Conservation (phyloP, 78 protist species). For the Planoprotostelium fungivorum region DNA sequence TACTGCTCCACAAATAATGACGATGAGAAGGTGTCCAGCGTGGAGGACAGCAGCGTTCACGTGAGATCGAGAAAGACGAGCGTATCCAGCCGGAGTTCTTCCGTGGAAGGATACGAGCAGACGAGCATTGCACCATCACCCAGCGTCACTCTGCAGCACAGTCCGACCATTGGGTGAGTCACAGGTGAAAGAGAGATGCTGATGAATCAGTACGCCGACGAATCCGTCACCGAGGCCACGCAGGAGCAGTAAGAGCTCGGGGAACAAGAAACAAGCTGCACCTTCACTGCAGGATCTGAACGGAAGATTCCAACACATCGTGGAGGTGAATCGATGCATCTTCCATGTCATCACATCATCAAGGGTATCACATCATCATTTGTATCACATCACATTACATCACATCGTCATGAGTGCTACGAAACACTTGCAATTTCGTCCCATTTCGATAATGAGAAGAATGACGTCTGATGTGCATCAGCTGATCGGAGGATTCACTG, state of each 20-base stretch:
- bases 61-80: too few species aligned
- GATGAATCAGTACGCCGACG: not conserved
- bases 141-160: not conserved
- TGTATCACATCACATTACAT: not conserved
- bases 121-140: not conserved
- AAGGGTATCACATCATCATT: too few species aligned
- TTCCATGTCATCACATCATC: too few species aligned
- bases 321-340: too few species aligned
- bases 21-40: not conserved
- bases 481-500: not conserved
- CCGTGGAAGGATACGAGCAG: not conserved
- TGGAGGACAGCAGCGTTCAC: not conserved
- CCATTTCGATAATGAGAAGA: too few species aligned
- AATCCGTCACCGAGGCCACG: not conserved
- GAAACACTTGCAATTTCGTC: too few species aligned
- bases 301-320: not conserved
- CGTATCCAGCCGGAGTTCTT: not conserved
- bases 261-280: not conserved
- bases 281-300: not conserved
- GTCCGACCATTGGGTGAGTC: not conserved
- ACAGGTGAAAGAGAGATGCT: too few species aligned
- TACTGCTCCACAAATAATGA: too few species aligned
- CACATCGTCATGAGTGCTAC: not conserved
- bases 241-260: not conserved
- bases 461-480: not conserved